Evolutionary conservation across 305 asterid genomes (phyloP).

Genomic region (Fraxinus baroniana): DNA sequence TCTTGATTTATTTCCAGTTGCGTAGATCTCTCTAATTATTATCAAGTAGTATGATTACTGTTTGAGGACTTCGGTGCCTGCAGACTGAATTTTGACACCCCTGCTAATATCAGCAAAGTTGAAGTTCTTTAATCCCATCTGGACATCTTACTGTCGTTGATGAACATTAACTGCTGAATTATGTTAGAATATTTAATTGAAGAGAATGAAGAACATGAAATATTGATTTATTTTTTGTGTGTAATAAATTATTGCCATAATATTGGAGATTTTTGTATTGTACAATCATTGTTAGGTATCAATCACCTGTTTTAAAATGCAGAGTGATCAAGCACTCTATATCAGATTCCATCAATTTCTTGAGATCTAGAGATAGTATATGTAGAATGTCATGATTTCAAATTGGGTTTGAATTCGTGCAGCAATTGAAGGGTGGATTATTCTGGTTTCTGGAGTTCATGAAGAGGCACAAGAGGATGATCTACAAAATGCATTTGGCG

Average conservation of each 20-base stretch:
- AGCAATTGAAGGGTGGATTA: slow-evolving; percentile 99
- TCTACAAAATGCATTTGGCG: slow-evolving; percentile 69
- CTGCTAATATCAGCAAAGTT: not conserved
- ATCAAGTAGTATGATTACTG: not conserved
- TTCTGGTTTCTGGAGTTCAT: slow-evolving; percentile 87
- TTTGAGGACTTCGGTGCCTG: not conserved
- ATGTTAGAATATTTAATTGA: not conserved
- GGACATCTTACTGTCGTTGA: not conserved
- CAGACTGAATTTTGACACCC: not conserved
- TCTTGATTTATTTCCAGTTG: not conserved
- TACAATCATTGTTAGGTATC: not conserved
- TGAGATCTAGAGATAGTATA: not conserved
- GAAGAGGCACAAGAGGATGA: slow-evolving; percentile 98
- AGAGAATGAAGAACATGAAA: not conserved
- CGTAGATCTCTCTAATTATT: not conserved
- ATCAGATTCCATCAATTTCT: not conserved
- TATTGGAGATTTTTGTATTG: not conserved
- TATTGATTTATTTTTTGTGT: not conserved
- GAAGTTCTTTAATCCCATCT: not conserved
- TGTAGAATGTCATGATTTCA: slow-evolving; percentile 10
- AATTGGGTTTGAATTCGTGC: slow-evolving; percentile 33
- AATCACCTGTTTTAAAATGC: not conserved
- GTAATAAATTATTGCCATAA: not conserved
- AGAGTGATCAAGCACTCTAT: not conserved
- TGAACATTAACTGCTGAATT: not conserved